Base-by-base conservation (phyloP, 768 basidiomycete species). In the Crepidotus variabilis region DNA sequence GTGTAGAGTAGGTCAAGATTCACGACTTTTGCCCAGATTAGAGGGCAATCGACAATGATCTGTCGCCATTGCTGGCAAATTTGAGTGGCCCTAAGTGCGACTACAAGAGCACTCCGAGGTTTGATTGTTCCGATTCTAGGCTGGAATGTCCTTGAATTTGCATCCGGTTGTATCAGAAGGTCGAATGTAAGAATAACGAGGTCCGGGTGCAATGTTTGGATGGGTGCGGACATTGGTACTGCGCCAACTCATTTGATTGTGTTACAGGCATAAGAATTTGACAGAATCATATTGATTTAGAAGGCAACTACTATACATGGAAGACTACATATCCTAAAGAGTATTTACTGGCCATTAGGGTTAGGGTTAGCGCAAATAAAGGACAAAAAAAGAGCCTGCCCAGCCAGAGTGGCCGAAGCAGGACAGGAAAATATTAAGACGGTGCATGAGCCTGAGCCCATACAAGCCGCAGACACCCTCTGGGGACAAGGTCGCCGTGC, bases 351-450 rank as follows among this genome's bases (percentile, higher is more conserved):
- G 18, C 11, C 39, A 23, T 32, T 74, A 74, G 61, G 79, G 79
- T 80, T 80, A 80, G 78, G 77, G 77, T 78, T 79, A 79, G 72
- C 18, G 56, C 11, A 1, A 57, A 2, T 13, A 14, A 64, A 57
- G 11, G 46, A 4, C 69, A 61, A 68, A 74, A 76, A 78, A 76
- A 72, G 66, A 72, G 78, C 78, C 78, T 72, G 67, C 75, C 72
- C 76, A 80, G 79, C 79, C 79, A 80, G 80, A 82, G 80, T 80
- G 83, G 82, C 82, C 78, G 65, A 77, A 79, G 79, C 72, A 75
- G 82, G 81, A 86, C 84, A 70, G 85, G 85, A 78, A 87, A 87
- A 87, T 87, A 87, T 87, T 86, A 63, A 75, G 84, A 86, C 83
- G 80, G 81, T 87, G 85, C 86, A 85, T 85, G 81, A 80, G 78